Evolutionary conservation across 1,284 basidiomycete genomes (phyloP), one percentile per base, ranked within the genome.

Genomic region (Moniliella sp.): DNA sequence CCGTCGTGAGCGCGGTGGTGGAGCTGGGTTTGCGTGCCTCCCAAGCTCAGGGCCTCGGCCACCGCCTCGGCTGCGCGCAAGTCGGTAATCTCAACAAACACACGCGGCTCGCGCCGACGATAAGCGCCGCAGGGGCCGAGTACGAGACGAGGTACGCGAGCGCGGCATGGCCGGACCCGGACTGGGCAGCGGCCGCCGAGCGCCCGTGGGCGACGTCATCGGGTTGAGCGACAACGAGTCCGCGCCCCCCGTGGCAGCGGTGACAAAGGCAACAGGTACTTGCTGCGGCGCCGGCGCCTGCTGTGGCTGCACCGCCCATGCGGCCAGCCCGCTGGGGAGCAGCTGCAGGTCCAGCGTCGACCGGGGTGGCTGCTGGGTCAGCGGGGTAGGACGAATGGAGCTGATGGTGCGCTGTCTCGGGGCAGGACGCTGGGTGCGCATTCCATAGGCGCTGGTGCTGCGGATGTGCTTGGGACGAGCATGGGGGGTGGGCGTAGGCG

Each of bases 81-180:
- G 26, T 54, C 51, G 4, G 47, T 37, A 17, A 54, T 40, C 23
- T 54, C 40, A 3, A 54, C 27, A 34, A 48, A 44, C 9, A 54
- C 36, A 34, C 46, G 47, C 35, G 46, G 39, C n/a, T 39, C 12
- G 11, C 7, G n/a, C n/a, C n/a, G n/a, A n/a, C n/a, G n/a, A n/a
- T n/a, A n/a, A n/a, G n/a, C n/a, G n/a, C n/a, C n/a, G n/a, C n/a
- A n/a, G n/a, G n/a, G n/a, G n/a, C n/a, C n/a, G n/a, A n/a, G n/a
- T n/a, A n/a, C n/a, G n/a, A n/a, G n/a, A n/a, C n/a, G n/a, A n/a
- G n/a, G n/a, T n/a, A n/a, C n/a, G n/a, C n/a, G n/a, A n/a, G n/a
- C 34, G 32, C 19, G 36, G 29, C 14, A 19, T 14, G 13, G 25
- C 35, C 8, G 46, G 40, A 5, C 30, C 29, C 15, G 21, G 26